Evolutionary conservation across 495 filamentous ascomycete genomes (phyloP), one percentile per base, ranked within the genome.

Genomic region (Neurospora discreta): DNA sequence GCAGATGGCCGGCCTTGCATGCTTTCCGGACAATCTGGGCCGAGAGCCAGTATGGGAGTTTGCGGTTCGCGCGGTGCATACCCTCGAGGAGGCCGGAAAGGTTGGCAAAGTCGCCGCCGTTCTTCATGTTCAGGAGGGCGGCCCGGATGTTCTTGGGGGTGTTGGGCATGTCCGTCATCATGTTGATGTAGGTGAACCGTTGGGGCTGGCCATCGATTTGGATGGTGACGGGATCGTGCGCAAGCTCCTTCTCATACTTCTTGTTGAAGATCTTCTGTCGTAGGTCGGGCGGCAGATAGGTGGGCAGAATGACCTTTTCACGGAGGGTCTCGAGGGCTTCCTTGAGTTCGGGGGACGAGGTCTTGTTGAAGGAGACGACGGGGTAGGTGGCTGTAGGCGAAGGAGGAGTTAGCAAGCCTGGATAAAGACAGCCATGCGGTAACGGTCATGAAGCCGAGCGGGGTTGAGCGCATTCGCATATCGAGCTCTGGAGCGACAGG

Each of bases 281-380:
- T 74, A 92, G 89, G 3, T 81, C 81, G 15, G 72, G 68, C n/a
- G 81, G 75, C 3, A 94, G 87, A 74, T 88, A 87, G 9, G 81
- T 75, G 1, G 90, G 90, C 16, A 93, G 84, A 79, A 94, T 88
- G 77, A 91, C 81, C 67, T 89, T 84, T 71, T 85, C 75, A 72
- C 89, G 89, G 80, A 91, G 86, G n/a, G 75, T 82, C 70, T 78
- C 72, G 71, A 91, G 85, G 18, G 79, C 42, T 36, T 77, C 46
- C 70, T 83, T 74, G 52, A 86, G 80, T 30, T 80, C 75, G n/a
- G 78, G 70, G 8, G 76, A 76, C 5, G 79, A 82, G 11, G 78
- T 74, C 5, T 75, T 73, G 4, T 73, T 70, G 74, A 85, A 85
- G 30, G 68, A 69, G 68, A 80, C 71, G 68, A 78, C 65, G 23